Evolutionary conservation across 1,139 yeast species (phyloP).

Genomic region (Lodderomyces beijingensis): DNA sequence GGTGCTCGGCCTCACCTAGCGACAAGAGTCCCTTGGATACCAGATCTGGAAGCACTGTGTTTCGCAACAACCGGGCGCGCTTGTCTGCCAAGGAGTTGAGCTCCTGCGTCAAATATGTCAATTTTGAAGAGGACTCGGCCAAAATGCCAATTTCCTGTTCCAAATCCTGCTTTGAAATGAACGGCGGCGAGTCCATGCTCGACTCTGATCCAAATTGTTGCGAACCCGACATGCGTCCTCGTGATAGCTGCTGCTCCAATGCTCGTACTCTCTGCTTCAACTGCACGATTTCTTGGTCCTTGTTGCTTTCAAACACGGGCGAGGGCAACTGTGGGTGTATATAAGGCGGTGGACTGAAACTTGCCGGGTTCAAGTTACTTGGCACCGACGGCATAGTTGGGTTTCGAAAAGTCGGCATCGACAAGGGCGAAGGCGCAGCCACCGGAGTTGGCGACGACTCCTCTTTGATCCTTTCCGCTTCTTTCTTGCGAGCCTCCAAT

Average conservation of each 20-base stretch:
- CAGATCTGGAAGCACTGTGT: slow-evolving; percentile 33
- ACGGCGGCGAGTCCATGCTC: slow-evolving; percentile 21
- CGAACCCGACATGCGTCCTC: slow-evolving; percentile 1
- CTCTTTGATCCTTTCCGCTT: slow-evolving; percentile 7
- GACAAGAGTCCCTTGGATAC: slow-evolving; percentile 45
- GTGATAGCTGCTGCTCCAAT: slow-evolving; percentile 18
- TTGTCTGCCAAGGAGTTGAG: slow-evolving; percentile 33
- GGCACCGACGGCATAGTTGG: slow-evolving; percentile 8
- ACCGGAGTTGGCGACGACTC: not conserved
- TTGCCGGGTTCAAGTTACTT: slow-evolving; percentile 8
- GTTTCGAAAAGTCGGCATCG: slow-evolving; percentile 2
- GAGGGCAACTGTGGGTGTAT: slow-evolving; percentile 2
- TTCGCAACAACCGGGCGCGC: slow-evolving; percentile 29
- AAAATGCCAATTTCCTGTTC: slow-evolving; percentile 35
- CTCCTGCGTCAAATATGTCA: slow-evolving; percentile 36
- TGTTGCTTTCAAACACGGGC: slow-evolving; percentile 5
- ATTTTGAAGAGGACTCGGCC: slow-evolving; percentile 24
- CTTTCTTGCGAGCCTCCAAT: slow-evolving; percentile 15
- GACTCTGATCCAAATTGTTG: slow-evolving; percentile 5
- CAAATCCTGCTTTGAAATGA: slow-evolving; percentile 29
- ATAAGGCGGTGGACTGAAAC: slow-evolving; percentile 1
- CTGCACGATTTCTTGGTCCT: slow-evolving; percentile 14
- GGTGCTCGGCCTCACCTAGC: slow-evolving; percentile 43
- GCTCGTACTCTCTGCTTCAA: slow-evolving; percentile 19
- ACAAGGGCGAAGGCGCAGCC: slow-evolving; percentile 2